Conservation (phyloP, 768 basidiomycete genomes). For the Pleurotus salmoneostramineus region DNA sequence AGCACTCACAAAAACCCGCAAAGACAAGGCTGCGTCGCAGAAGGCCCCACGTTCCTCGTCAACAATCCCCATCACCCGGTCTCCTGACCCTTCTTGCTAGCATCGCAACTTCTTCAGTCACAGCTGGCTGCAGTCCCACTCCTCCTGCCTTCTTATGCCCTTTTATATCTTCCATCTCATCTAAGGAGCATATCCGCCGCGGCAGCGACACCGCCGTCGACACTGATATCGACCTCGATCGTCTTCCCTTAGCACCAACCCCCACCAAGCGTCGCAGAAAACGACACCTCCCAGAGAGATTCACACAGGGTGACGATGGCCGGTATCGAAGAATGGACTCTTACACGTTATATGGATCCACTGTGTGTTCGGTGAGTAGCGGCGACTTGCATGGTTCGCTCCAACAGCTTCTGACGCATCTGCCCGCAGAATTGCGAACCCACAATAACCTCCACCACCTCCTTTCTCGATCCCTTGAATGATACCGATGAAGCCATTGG, state of each 20-base stretch:
- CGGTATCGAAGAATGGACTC: slow-evolving; percentile 50
- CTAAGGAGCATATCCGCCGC: slow-evolving; percentile 10
- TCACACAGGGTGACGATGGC: slow-evolving; percentile 46
- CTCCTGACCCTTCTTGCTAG: slow-evolving; percentile 55
- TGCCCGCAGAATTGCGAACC: slow-evolving; percentile 20
- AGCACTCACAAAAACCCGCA: neutral
- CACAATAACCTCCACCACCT: slow-evolving; percentile 21
- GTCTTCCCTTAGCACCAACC: slow-evolving; percentile 10
- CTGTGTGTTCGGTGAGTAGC: slow-evolving; percentile 50
- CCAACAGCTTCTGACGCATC: neutral
- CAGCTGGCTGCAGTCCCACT: slow-evolving; percentile 44
- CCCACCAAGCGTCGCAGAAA: slow-evolving; percentile 11
- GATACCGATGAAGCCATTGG: slow-evolving; percentile 16
- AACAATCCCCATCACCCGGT: slow-evolving; percentile 38
- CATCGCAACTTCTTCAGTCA: slow-evolving; percentile 43
- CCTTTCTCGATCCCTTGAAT: slow-evolving; percentile 14
- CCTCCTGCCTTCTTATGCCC: slow-evolving; percentile 67
- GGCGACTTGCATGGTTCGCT: neutral
- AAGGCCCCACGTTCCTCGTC: neutral
- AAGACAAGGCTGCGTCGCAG: neutral
- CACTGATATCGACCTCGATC: slow-evolving; percentile 6
- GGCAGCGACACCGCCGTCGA: neutral
- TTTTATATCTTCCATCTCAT: slow-evolving; percentile 23
- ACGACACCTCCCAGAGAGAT: slow-evolving; percentile 49
- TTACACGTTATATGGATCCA: slow-evolving; percentile 72